Base-by-base conservation (phyloP, 306 rosid species). In the Hippophae tibetana region DNA sequence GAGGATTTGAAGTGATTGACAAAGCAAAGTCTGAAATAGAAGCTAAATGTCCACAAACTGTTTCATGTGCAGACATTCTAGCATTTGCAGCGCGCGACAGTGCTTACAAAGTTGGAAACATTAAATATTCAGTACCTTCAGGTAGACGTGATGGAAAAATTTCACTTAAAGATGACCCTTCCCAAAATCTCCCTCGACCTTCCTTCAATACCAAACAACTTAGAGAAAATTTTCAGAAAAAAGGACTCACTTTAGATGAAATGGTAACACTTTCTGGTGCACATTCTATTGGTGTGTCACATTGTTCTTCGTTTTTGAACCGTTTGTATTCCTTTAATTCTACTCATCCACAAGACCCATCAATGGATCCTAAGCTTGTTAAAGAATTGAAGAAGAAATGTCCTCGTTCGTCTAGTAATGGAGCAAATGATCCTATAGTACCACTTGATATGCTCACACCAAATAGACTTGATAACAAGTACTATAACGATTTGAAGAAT, bases 211-310 rank as follows among this genome's bases (percentile, higher is more conserved):
- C 77, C 6, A 11, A 70, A 42, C 40, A 78, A 31, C 77, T 74
- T 1, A 38, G 2, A 0, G 52, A 60, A 0, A 63, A 14, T 5
- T 78, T 78, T 4, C 57, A 60, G 0, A 13, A 8, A 1, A 68
- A 65, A 63, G 72, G 77, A 12, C n/a, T 78, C 7, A 62, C 69
- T 8, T 9, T 65, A 5, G 76, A 56, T 1, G 83, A 78, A 61
- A 78, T 70, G 83, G 79, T 78, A 63, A 71, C 77, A 12, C 63
- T 76, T 14, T 76, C 77, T 0, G 77, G 77, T 14, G 83, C 83
- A 10, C 83, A 74, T 65, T 78, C 79, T 48, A 74, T 78, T 7
- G 77, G 83, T 0, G 63, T 63, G 41, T 65, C 83, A 2, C 83
- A 55, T 42, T 78, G 77, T 60, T 62, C 83, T 13, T 51, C 77